phyloP scores from a whole-genome alignment of 345 rosid species.

The Euphorbia pulcherrima region DNA sequence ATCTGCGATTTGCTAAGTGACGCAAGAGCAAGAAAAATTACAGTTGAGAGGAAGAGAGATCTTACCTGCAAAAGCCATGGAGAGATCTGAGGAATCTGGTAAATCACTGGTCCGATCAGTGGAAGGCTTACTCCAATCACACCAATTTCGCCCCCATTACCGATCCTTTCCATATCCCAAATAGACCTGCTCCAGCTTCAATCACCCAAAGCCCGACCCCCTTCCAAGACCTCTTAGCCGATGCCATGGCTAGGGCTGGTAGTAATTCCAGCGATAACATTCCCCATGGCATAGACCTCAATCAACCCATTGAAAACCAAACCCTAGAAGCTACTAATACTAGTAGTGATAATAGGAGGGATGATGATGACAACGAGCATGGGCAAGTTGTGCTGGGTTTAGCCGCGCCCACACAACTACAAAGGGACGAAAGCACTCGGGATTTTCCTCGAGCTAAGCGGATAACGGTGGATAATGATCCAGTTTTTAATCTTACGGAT shows the following conservation, averaged over 20 bases:
- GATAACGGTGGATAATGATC: background rate
- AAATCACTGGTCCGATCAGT: no score
- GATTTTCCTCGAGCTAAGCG: background rate
- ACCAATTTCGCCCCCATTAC: background rate
- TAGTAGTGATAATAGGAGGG: no score
- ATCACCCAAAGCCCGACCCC: background rate
- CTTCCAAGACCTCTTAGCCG: background rate
- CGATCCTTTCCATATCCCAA: background rate
- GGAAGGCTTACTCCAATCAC: no score
- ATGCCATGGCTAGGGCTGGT: no score
- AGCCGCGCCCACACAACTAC: background rate
- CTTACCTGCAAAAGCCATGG: no score
- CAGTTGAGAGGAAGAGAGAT: no score
- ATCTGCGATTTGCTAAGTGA: no score
- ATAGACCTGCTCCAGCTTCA: background rate
- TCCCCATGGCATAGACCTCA: conserved; percentile 11
- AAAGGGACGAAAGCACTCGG: background rate
- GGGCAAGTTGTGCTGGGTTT: background rate
- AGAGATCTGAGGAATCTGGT: no score
- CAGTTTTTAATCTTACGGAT: no score
- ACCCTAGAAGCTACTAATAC: no score
- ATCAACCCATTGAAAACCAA: conserved; percentile 4
- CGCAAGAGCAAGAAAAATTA: no score
- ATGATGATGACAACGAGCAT: background rate
- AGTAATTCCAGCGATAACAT: no score